Base-by-base conservation (phyloP, 805 yeast genomes). In the Priceomyces castillae region DNA sequence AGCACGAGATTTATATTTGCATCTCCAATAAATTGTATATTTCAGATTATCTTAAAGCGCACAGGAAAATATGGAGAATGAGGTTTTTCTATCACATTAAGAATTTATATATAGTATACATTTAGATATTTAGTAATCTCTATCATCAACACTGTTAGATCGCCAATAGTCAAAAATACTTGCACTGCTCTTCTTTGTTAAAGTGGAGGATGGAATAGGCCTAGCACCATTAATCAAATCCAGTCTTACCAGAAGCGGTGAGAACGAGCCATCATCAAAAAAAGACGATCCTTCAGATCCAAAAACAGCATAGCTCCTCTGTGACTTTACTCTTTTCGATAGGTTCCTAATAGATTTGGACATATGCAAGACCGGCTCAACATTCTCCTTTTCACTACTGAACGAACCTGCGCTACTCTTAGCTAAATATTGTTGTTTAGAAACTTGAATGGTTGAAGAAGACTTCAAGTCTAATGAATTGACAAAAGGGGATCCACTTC, bases 361-460 rank as follows among this genome's bases (percentile, higher is more conserved):
- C 15, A 37, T 5, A 25, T 37, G 40, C 11, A 37, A 37, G 19
- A 16, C 30, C 15, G 36, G 44, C n/a, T 22, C 19, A 11, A 34
- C 23, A 22, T 38, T 38, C 20, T 39, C 42, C 20, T 39, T 39
- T 11, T 30, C 25, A 14, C 17, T 20, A 17, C 25, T 31, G 3
- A 28, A 16, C 5, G 43, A 39, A n/a, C 16, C 20, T 18, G 18
- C 37, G 3, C 20, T 34, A 2, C 28, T 7, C 6, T 25, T 30
- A 14, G 28, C 30, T 7, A 30, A 19, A 36, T 37, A 36, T 28
- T 33, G 38, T n/a, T 41, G 37, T 16, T 30, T 36, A 16, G 39
- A 41, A 5, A 41, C 25, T 5, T 41, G 44, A 11, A 38, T 41
- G 11, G 44, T 41, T 6, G 44, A 36, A 3, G 37, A 15, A 10